Evolutionary conservation across 306 rosid species (phyloP), one percentile per base, ranked within the genome.

Genomic region (Prunus kanzakura): DNA sequence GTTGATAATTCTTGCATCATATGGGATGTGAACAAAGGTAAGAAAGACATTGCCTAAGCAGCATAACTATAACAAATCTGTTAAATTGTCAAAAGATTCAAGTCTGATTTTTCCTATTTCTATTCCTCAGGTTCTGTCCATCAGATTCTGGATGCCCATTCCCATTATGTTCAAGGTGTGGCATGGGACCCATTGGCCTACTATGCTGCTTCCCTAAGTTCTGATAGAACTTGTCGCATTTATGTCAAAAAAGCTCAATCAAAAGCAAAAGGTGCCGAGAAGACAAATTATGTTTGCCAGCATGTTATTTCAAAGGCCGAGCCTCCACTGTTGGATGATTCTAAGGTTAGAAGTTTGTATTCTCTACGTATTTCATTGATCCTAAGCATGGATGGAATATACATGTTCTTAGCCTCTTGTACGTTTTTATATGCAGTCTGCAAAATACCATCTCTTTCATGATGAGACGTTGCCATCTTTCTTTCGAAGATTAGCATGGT

Each of bases 121-220:
- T 73, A 71, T 69, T 55, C 79, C 72, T 79, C 85, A 92, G 99
- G 97, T 61, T 92, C 87, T 74, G 93, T 89, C 66, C 89, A 88
- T 83, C 97, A 95, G 83, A 90, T 89, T 12, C 85, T 95, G 85
- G 97, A 95, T 64, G 71, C 88, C 74, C 97, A 95, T 81, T 88
- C 78, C 72, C 97, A 95, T 87, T 95, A 95, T 84, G 99, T 90
- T 87, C 99, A 95, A 83, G 99, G 97, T 80, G 97, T 95, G 67
- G 96, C 99, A 49, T 92, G 95, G 97, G 98, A 92, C 78, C 98
- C 98, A 55, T 81, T 86, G 65, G 89, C 87, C 68, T 84, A 94
- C 77, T 91, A 90, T 76, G 87, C 74, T 76, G 88, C 96, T 76
- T 94, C 98, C 83, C 85, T 92, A 69, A 94, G 98, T 89, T 94